phyloP scores from a whole-genome alignment of 2,329 filamentous ascomycete species.

The Pyricularia pennisetigena region DNA sequence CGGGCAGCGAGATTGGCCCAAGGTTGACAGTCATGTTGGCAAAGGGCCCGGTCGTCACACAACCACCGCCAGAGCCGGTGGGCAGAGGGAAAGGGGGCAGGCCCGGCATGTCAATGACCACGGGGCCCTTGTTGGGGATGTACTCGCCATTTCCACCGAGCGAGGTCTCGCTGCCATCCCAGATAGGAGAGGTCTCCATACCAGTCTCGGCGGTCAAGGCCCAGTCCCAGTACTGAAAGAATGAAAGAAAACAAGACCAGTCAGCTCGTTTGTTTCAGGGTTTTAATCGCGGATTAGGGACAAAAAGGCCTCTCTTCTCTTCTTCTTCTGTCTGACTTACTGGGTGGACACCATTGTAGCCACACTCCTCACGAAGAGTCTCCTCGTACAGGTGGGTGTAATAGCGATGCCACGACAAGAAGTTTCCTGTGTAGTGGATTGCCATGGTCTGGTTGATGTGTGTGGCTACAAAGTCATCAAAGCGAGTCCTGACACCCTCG shows the following conservation, averaged over 20 bases:
- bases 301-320: no score
- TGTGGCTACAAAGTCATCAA: slow-evolving; percentile 38
- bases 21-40: slow-evolving; percentile 20
- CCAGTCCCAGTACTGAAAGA: slow-evolving; percentile 13
- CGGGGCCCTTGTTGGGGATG: slow-evolving; percentile 7
- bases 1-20: background rate
- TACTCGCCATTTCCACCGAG: background rate
- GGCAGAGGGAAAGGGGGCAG: background rate
- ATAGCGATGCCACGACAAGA: slow-evolving; percentile 6
- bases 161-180: background rate
- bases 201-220: background rate
- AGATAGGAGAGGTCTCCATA: background rate
- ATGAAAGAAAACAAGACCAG: background rate
- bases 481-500: background rate
- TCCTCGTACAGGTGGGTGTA: slow-evolving; percentile 30
- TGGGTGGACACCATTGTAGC: slow-evolving; percentile 24
- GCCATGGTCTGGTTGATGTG: slow-evolving; percentile 32
- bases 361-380: slow-evolving; percentile 16
- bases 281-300: background rate
- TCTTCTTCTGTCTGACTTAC: background rate
- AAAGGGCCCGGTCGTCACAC: background rate
- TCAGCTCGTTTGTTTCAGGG: slow-evolving; percentile 6
- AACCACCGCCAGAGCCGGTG: background rate
- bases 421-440: slow-evolving; percentile 10
- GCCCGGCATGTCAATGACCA: background rate